Conservation (phyloP, 495 filamentous ascomycete genomes). For the Daldinia concentrica region DNA sequence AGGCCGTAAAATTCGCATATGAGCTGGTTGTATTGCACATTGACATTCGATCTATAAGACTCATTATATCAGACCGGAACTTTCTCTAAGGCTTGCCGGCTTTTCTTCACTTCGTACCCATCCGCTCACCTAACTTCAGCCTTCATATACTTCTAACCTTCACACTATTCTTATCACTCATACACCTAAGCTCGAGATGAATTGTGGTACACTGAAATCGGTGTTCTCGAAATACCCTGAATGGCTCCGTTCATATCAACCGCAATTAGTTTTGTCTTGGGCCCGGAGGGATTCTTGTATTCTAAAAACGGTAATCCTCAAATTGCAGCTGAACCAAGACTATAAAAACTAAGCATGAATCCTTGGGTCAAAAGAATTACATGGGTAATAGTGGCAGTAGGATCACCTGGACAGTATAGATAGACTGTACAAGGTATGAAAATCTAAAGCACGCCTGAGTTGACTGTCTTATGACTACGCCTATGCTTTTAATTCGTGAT, state of each 20-base stretch:
- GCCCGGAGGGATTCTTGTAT: background rate
- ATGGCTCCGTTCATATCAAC: background rate
- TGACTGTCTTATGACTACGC: background rate
- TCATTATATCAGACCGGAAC: background rate
- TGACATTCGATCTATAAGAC: background rate
- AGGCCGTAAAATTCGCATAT: slow-evolving; percentile 58
- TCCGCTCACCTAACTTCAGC: background rate
- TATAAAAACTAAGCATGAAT: slow-evolving; percentile 1
- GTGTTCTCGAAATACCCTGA: slow-evolving; percentile 21
- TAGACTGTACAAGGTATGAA: slow-evolving; percentile 26
- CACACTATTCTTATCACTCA: slow-evolving; percentile 11
- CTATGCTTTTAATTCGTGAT: slow-evolving; percentile 23
- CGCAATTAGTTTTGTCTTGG: background rate
- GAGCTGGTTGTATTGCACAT: background rate
- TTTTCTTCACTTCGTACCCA: slow-evolving; percentile 4
- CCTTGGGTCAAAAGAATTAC: slow-evolving; percentile 3
- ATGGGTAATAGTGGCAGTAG: background rate
- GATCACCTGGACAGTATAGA: slow-evolving; percentile 19
- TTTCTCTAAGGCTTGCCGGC: background rate
- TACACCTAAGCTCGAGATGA: slow-evolving; percentile 26
- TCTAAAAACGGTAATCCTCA: background rate
- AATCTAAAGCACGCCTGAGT: slow-evolving; percentile 20
- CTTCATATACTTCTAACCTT: background rate
- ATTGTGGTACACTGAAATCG: slow-evolving; percentile 12
- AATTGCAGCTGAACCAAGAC: background rate